Evolutionary conservation across 2,329 filamentous ascomycete species (phyloP).

Genomic region (Emmonsiellopsis sp.): DNA sequence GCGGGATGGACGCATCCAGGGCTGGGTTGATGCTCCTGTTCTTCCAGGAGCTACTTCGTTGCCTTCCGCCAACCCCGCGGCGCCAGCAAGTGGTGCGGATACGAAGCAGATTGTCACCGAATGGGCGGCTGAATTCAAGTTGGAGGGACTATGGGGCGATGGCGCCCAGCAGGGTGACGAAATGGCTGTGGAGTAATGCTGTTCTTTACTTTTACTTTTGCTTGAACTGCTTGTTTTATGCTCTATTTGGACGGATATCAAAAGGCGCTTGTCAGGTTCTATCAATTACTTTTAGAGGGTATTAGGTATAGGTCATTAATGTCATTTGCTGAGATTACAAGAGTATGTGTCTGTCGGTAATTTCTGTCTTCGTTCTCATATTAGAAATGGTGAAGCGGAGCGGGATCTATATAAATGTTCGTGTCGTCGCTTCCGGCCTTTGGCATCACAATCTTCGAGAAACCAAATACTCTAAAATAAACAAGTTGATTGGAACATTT

Average conservation of each 20-base stretch:
- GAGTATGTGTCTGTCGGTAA: not conserved
- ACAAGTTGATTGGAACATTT: no score
- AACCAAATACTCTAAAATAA: no score
- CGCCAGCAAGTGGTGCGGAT: constrained; percentile 47
- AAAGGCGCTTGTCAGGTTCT: not conserved
- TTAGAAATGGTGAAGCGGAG: no score
- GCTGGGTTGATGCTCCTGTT: constrained; percentile 73
- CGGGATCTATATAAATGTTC: no score
- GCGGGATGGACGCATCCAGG: constrained; percentile 89
- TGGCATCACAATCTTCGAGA: no score
- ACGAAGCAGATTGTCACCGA: constrained; percentile 79
- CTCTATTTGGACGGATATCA: not conserved
- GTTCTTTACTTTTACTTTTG: not conserved
- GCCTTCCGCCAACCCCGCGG: constrained; percentile 20
- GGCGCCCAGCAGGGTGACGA: constrained; percentile 33
- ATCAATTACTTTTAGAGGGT: not conserved
- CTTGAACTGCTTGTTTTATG: not conserved
- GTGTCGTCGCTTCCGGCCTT: no score
- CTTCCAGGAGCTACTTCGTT: constrained; percentile 45
- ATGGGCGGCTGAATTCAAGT: constrained; percentile 90
- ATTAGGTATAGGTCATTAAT: not conserved
- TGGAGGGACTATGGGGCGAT: constrained; percentile 86
- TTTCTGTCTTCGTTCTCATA: no score
- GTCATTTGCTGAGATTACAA: not conserved
- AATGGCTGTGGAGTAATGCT: constrained; percentile 31